Conservation (phyloP, 257 asterid species). For the Linaria vulgaris region DNA sequence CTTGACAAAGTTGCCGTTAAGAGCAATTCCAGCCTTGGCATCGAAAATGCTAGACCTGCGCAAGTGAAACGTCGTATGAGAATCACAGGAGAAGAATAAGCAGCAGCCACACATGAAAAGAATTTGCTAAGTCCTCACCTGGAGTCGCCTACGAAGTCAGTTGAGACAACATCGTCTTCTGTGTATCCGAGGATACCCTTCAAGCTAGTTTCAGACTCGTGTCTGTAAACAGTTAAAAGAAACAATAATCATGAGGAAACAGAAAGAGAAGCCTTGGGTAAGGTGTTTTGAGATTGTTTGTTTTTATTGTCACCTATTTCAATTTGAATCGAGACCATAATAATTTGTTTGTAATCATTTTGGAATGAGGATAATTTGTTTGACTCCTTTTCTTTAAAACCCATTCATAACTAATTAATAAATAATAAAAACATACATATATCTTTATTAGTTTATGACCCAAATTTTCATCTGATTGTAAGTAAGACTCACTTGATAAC, state of each 20-base stretch:
- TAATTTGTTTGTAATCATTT: too few species aligned
- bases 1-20: conserved; percentile 52
- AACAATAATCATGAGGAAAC: background rate
- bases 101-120: background rate
- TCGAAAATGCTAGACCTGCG: conserved; percentile 64
- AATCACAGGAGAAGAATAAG: background rate
- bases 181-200: conserved; percentile 69
- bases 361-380: too few species aligned
- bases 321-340: too few species aligned
- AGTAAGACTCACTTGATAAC: conserved; percentile 53
- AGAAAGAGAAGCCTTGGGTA: too few species aligned
- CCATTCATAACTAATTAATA: too few species aligned
- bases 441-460: too few species aligned
- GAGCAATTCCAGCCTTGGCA: conserved; percentile 67
- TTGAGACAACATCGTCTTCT: conserved; percentile 61
- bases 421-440: too few species aligned
- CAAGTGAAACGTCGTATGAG: background rate
- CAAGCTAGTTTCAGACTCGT: conserved; percentile 46
- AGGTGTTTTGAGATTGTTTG: too few species aligned
- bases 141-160: conserved; percentile 55
- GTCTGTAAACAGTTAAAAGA: conserved; percentile 28
- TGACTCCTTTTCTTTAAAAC: too few species aligned
- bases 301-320: too few species aligned
- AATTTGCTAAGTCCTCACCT: conserved; percentile 30
- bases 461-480: too few species aligned